Base-by-base conservation (phyloP, 1,284 basidiomycete species). In the Phlebopus sp. region DNA sequence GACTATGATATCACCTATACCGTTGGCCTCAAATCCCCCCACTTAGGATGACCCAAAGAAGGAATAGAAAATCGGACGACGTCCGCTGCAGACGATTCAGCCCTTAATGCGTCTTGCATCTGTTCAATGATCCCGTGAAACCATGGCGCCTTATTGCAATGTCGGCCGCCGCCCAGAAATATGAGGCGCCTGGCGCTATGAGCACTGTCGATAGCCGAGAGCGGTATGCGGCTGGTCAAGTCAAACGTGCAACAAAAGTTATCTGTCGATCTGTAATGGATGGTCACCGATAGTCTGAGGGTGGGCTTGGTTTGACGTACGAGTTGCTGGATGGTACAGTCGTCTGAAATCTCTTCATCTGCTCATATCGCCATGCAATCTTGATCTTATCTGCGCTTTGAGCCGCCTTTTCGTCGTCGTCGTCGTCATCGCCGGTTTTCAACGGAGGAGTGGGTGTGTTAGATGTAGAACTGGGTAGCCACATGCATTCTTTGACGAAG, bases 351-450 rank as follows among this genome's bases (percentile, higher is more conserved):
- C 79, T 86, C 69, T 86, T 90, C 89, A 97, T 89, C 52, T 83
- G 77, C 59, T 92, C 90, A 67, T 99, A 99, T 60, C 96, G 78
- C 91, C 96, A 99, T 32, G 96, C 96, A 59, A 97, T 97, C 70
- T 88, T 92, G 54, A 92, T 82, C 57, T 77, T 79, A 31, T 76
- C 69, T 46, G 69, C 62, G 34, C 64, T 67, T 50, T 71, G 69
- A 32, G 61, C 60, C 8, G 60, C 60, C 25, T 77, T 78, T 46
- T 73, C 71, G 37, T 70, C 74, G 37, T 69, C 69, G 32, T 64
- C 69, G 30, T 73, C 70, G 19, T 67, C 67, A 37, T n/a, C n/a
- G n/a, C n/a, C n/a, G n/a, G 59, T 60, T 13, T 55, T 42, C 21
- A 34, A 37, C 5, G 46, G 31, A 23, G 57, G 44, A 19, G 44